Evolutionary conservation across 805 yeast species (phyloP).

Genomic region (Candida wancherniae): DNA sequence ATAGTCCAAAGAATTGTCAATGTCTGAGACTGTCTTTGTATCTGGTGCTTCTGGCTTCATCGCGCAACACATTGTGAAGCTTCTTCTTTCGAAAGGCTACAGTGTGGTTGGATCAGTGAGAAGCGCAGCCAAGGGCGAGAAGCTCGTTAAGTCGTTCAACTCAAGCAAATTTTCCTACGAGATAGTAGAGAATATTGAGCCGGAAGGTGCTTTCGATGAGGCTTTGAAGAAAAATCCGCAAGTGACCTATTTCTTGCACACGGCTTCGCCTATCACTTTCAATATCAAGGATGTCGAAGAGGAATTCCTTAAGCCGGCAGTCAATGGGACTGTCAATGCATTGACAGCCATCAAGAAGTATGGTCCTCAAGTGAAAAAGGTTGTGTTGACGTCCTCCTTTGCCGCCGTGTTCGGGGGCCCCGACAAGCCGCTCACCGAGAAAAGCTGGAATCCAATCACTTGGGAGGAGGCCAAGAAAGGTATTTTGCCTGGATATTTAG

Average conservation of each 20-base stretch:
- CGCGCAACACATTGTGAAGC: slow-evolving; percentile 22
- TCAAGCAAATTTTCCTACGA: slow-evolving; percentile 36
- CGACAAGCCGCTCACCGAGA: too few relatives aligned
- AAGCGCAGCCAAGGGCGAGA: slow-evolving; percentile 18
- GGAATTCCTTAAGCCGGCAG: slow-evolving; percentile 52
- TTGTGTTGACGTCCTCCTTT: slow-evolving; percentile 48
- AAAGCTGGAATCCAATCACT: slow-evolving; percentile 47
- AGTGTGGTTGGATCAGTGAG: slow-evolving; percentile 30
- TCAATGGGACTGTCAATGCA: slow-evolving; percentile 18
- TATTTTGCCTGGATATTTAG: slow-evolving; percentile 32
- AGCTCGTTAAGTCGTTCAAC: slow-evolving; percentile 21
- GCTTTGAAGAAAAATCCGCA: slow-evolving; percentile 46
- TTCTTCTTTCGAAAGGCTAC: slow-evolving; percentile 18
- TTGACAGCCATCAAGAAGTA: slow-evolving; percentile 33
- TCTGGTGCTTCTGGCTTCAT: slow-evolving; percentile 30
- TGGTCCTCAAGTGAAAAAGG: slow-evolving; percentile 38
- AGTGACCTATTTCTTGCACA: slow-evolving; percentile 50
- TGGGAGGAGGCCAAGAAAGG: slow-evolving; percentile 34
- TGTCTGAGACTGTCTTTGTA: slow-evolving; percentile 17
- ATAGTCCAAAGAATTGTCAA: slow-evolving; percentile 12
- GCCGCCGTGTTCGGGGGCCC: slow-evolving; percentile 53
- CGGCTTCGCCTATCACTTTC: slow-evolving; percentile 58
- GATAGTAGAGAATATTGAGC: slow-evolving; percentile 44
- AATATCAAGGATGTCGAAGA: slow-evolving; percentile 41
- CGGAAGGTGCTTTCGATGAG: slow-evolving; percentile 39